Conservation (phyloP, 2,329 filamentous ascomycete genomes). For the Salinomyces thailandicus region DNA sequence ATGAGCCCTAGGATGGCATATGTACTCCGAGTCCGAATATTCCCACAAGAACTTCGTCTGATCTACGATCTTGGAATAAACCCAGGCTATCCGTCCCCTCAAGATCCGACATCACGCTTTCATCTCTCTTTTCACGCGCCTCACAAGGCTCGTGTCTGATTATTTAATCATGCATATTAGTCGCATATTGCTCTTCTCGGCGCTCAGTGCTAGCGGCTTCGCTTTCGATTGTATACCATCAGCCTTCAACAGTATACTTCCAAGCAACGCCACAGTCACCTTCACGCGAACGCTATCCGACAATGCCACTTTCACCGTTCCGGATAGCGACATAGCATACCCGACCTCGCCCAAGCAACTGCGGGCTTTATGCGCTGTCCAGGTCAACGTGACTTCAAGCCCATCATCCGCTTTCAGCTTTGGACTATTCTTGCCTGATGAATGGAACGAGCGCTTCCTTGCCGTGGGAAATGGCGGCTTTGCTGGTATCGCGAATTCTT, state of each 20-base stretch:
- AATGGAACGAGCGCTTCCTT: slow-evolving; percentile 26
- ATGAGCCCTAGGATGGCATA: no score
- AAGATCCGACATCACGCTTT: no score
- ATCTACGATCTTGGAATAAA: no score
- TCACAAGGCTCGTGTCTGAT: no score
- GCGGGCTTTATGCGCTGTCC: slow-evolving; percentile 21
- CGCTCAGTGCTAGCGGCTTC: not conserved
- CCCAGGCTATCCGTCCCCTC: no score
- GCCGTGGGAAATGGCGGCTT: slow-evolving; percentile 39
- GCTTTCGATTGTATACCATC: slow-evolving; percentile 24
- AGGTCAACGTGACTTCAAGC: slow-evolving; percentile 23
- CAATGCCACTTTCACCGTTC: slow-evolving; percentile 31
- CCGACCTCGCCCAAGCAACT: slow-evolving; percentile 29
- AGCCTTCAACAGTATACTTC: slow-evolving; percentile 26
- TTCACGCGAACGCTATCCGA: slow-evolving; percentile 21
- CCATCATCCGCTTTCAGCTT: slow-evolving; percentile 21
- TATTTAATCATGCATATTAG: not conserved
- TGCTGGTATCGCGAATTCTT: slow-evolving; percentile 10
- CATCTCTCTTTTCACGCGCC: no score
- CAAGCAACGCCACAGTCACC: slow-evolving; percentile 27
- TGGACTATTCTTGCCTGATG: slow-evolving; percentile 23
- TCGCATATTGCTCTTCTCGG: not conserved
- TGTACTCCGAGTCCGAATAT: no score
- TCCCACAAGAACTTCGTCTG: no score
- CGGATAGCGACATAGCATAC: slow-evolving; percentile 30